phyloP scores from a whole-genome alignment of 495 filamentous ascomycete species.

The Xylaria bambusicola region DNA sequence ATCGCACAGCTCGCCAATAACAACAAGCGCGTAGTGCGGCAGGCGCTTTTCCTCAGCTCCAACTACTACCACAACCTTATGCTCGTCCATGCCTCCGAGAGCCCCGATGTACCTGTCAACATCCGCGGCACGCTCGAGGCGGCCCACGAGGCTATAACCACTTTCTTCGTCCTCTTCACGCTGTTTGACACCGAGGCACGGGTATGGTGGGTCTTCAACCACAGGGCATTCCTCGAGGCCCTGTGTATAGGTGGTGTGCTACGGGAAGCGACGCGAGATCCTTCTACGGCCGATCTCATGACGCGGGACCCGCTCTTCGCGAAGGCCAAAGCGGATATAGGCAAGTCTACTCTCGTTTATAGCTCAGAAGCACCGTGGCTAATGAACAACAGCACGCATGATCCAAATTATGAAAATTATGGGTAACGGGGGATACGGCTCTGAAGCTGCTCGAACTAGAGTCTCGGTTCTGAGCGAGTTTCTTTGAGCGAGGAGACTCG shows the following conservation, averaged over 20 bases:
- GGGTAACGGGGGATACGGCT: conserved; percentile 52
- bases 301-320: conserved; percentile 55
- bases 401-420: conserved; percentile 59
- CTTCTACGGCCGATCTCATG: conserved; percentile 34
- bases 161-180: conserved; percentile 66
- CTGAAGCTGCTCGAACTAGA: conserved; percentile 56
- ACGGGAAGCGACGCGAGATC: conserved; percentile 41
- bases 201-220: conserved; percentile 79
- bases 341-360: conserved; percentile 36
- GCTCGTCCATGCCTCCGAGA: conserved; percentile 64
- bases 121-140: conserved; percentile 66
- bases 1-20: conserved; percentile 50
- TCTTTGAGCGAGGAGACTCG: conserved; percentile 28
- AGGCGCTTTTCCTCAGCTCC: conserved; percentile 67
- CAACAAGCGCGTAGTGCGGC: conserved; percentile 62
- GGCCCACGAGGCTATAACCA: conserved; percentile 61
- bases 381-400: conserved; percentile 48
- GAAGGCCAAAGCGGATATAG: conserved; percentile 57
- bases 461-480: conserved; percentile 59
- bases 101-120: conserved; percentile 62
- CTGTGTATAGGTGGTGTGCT: conserved; percentile 54
- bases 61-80: conserved; percentile 78
- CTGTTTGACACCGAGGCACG: conserved; percentile 65
- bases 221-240: conserved; percentile 70
- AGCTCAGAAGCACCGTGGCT: conserved; percentile 1